Base-by-base conservation (phyloP, 495 filamentous ascomycete genomes). In the Penicillium steckii region DNA sequence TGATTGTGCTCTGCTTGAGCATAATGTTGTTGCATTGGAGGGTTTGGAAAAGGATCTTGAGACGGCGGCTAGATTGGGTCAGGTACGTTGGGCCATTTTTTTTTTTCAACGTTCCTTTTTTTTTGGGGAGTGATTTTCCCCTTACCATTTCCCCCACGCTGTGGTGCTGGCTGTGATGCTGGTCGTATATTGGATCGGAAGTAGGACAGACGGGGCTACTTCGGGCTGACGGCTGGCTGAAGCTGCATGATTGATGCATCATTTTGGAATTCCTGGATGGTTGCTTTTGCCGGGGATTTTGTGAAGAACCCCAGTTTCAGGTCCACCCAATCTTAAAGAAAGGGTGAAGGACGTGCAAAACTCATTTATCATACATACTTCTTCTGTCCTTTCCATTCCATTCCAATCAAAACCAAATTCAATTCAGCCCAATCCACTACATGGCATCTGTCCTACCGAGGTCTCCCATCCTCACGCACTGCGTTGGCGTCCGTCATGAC, bases 11-110 rank as follows among this genome's bases (percentile, higher is more conserved):
- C 89, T 87, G 65, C 78, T 93, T 48, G 83, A 80, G 68, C 82
- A 90, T 61, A 95, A 89, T 66, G 82, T 85, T 69, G 74, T 77
- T n/a, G 83, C 90, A 33, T 77, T 96, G 18, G 80, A 86, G 60
- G 86, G 84, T 46, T 73, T 97, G 54, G 92, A 98, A 70, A 85
- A 85, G 57, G 89, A 97, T 72, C 87, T 96, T 12, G 81, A 82
- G 50, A 88, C 82, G 22, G 93, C 93, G 10, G 93, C 91, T 27
- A 78, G 85, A 53, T 79, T 97, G 65, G 93, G 93, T 41, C 88
- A 96, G 88, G 93, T 95, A 83, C 55, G 69, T 70, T 38, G 8
- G n/a, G 17, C 21, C 5, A 35, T 30, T 3, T 48, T 37, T 53
- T 46, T 40, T 26, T 49, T 26, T 21, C 51, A 29, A 7, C 15